phyloP scores from a whole-genome alignment of 2,329 filamentous ascomycete species.

The Arachnopeziza araneosa region DNA sequence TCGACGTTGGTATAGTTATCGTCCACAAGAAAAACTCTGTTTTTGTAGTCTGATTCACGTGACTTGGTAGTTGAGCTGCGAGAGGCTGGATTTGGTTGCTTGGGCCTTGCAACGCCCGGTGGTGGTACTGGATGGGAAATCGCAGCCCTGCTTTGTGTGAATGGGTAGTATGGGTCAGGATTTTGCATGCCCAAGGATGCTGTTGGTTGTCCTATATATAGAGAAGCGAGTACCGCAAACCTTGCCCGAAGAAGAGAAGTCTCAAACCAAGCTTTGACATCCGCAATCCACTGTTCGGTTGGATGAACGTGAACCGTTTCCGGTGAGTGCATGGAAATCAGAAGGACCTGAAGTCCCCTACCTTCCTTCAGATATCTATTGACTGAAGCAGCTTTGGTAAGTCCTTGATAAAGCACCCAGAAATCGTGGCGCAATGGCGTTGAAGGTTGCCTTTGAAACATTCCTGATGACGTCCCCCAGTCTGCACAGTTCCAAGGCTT shows the following conservation, averaged over 20 bases:
- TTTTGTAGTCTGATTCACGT: background rate
- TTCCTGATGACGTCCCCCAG: background rate
- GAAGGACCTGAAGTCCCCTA: background rate
- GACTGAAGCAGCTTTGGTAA: background rate
- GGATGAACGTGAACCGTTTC: too few species aligned
- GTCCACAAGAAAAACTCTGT: background rate
- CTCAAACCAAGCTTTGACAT: too few species aligned
- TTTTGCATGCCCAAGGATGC: too few species aligned
- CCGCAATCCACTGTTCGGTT: too few species aligned
- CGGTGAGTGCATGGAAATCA: too few species aligned
- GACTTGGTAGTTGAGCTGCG: too few species aligned
- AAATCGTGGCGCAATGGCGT: too few species aligned
- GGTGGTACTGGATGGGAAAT: background rate
- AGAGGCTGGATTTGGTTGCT: background rate
- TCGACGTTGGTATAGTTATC: background rate
- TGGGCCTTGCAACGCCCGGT: background rate
- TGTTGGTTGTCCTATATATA: too few species aligned
- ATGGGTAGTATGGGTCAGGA: background rate
- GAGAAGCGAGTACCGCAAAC: too few species aligned
- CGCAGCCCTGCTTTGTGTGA: background rate
- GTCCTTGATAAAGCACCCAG: background rate
- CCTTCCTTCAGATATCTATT: background rate
- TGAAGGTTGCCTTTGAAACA: too few species aligned
- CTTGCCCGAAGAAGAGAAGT: too few species aligned
- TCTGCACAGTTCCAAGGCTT: background rate